Evolutionary conservation across 345 rosid species (phyloP).

Genomic region (Arabidopsis thaliana): TAIR10.1 NC_003075.7:9812001-9812500

Average conservation of each 20-base stretch:
- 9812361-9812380: conserved; percentile 68
- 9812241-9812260: conserved; percentile 20
- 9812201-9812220: conserved; percentile 12
- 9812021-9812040: conserved; percentile 64
- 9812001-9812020: conserved; percentile 38
- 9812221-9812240: conserved; percentile 14
- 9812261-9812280: background rate
- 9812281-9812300: conserved; percentile 57
- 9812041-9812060: conserved; percentile 84
- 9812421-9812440: conserved; percentile 18
- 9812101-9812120: conserved; percentile 67
- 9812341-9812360: conserved; percentile 73
- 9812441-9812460: background rate
- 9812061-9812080: conserved; percentile 91
- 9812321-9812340: conserved; percentile 63
- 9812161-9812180: background rate
- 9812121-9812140: conserved; percentile 60
- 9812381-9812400: conserved; percentile 23
- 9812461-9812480: background rate
- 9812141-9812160: conserved; percentile 15
- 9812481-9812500: conserved; percentile 40
- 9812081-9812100: conserved; percentile 66
- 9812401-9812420: conserved; percentile 10
- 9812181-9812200: background rate
- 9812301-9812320: conserved; percentile 65